Conservation (phyloP, 768 basidiomycete genomes). For the Suillus decipiens region DNA sequence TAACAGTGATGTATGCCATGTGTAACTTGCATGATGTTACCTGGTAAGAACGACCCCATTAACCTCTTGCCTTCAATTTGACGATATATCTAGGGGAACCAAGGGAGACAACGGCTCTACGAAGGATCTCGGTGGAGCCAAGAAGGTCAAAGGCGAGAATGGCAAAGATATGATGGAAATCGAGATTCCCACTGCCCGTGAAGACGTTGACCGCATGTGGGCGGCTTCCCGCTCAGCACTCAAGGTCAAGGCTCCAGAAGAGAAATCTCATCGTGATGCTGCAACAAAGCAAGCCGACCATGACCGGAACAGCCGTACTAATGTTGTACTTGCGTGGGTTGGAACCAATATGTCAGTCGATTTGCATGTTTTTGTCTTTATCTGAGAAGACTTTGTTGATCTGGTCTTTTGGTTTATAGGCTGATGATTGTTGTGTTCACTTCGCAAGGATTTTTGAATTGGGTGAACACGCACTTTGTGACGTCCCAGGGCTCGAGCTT, state of each 20-base stretch:
- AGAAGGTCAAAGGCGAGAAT: slow-evolving; percentile 82
- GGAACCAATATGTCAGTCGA: slow-evolving; percentile 77
- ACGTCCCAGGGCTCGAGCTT: slow-evolving; percentile 56
- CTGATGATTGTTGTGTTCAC: slow-evolving; percentile 76
- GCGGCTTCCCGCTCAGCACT: slow-evolving; percentile 70
- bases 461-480: slow-evolving; percentile 63
- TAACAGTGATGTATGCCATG: slow-evolving; percentile 86
- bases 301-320: slow-evolving; percentile 81
- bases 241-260: slow-evolving; percentile 64
- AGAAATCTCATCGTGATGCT: slow-evolving; percentile 81
- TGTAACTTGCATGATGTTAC: slow-evolving; percentile 90
- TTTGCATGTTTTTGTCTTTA: slow-evolving; percentile 10
- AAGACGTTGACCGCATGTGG: slow-evolving; percentile 91
- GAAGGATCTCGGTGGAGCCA: slow-evolving; percentile 89
- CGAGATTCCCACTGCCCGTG: slow-evolving; percentile 75
- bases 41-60: slow-evolving; percentile 40
- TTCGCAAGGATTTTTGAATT: slow-evolving; percentile 71
- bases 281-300: slow-evolving; percentile 89
- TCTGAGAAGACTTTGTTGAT: slow-evolving; percentile 12
- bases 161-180: slow-evolving; percentile 90
- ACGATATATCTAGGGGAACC: slow-evolving; percentile 62
- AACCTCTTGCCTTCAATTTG: neutral
- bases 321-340: slow-evolving; percentile 82
- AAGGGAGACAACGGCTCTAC: slow-evolving; percentile 88
- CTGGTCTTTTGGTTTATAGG: slow-evolving; percentile 34